Conservation (phyloP, 257 asterid species). For the Solanum chaucha region DNA sequence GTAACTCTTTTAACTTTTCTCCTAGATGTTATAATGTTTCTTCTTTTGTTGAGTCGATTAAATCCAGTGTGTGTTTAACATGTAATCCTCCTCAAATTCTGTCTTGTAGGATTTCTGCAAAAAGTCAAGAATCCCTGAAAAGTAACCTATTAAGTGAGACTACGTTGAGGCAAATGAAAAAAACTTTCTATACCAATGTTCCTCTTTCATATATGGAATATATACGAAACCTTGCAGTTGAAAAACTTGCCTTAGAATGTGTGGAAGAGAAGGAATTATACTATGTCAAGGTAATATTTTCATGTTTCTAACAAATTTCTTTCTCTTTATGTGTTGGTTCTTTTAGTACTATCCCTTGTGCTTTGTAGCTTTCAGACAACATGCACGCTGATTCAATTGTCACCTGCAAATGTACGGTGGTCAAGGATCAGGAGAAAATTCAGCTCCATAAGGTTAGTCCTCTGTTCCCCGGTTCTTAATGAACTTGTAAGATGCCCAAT, state of each 20-base stretch:
- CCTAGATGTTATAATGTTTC: neutral
- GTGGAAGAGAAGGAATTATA: constrained; percentile 26
- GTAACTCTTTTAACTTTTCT: neutral
- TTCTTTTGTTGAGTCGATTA: neutral
- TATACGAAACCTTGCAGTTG: constrained; percentile 17
- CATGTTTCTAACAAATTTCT: neutral
- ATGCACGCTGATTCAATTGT: constrained; percentile 25
- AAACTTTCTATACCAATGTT: constrained; percentile 29
- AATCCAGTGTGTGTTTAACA: neutral
- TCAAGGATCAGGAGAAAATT: constrained; percentile 15
- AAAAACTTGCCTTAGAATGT: constrained; percentile 13
- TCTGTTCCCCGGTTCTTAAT: neutral
- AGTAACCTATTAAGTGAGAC: constrained; percentile 4
- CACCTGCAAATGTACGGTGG: constrained; percentile 34
- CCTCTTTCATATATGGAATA: constrained; percentile 25
- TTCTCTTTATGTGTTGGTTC: neutral
- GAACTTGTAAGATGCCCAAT: neutral
- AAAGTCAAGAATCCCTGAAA: constrained; percentile 12
- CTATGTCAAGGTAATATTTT: constrained; percentile 22
- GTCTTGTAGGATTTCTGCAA: constrained; percentile 18
- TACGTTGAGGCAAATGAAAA: constrained; percentile 15
- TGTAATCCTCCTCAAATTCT: neutral
- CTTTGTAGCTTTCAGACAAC: constrained; percentile 26
- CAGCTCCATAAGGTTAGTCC: constrained; percentile 34
- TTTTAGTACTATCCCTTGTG: neutral